phyloP scores from a whole-genome alignment of 2,329 filamentous ascomycete species.

The Xylaria sp. region DNA sequence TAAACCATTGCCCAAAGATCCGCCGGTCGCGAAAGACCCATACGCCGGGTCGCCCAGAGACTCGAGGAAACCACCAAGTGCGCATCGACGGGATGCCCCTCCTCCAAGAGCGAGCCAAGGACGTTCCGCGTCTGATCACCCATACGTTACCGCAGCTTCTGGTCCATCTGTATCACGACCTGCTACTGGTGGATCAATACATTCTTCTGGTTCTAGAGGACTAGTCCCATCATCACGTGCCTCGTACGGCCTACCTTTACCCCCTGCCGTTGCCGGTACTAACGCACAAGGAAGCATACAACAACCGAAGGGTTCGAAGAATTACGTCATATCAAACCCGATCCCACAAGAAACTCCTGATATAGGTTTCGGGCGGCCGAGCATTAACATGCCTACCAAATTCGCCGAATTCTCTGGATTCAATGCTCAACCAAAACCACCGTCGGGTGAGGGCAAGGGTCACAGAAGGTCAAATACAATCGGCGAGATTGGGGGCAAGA shows the following conservation, averaged over 20 bases:
- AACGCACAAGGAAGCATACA: conserved; percentile 91
- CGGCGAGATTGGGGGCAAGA: conserved; percentile 82
- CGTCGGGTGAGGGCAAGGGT: conserved; percentile 57
- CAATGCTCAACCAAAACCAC: conserved; percentile 64
- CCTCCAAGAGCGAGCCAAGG: conserved; percentile 61
- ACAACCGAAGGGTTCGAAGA: conserved; percentile 76
- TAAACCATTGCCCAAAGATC: conserved; percentile 70
- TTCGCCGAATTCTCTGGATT: conserved; percentile 70
- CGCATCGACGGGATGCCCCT: conserved; percentile 60
- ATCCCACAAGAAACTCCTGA: conserved; percentile 66
- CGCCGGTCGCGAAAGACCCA: conserved; percentile 59
- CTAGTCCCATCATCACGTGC: conserved; percentile 63
- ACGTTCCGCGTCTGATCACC: conserved; percentile 65
- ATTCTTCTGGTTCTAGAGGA: conserved; percentile 75
- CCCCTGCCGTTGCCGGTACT: conserved; percentile 86
- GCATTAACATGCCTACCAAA: conserved; percentile 69
- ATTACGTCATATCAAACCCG: conserved; percentile 77
- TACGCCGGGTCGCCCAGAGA: conserved; percentile 52
- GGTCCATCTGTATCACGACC: conserved; percentile 68
- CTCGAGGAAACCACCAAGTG: conserved; percentile 58
- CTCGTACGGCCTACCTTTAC: conserved; percentile 88
- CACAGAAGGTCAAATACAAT: conserved; percentile 81
- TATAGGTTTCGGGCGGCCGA: conserved; percentile 66
- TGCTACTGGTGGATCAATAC: conserved; percentile 83
- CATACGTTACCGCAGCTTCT: conserved; percentile 62